Evolutionary conservation across 2,329 filamentous ascomycete genomes (phyloP).

Genomic region (Incumbomyces delicatus): DNA sequence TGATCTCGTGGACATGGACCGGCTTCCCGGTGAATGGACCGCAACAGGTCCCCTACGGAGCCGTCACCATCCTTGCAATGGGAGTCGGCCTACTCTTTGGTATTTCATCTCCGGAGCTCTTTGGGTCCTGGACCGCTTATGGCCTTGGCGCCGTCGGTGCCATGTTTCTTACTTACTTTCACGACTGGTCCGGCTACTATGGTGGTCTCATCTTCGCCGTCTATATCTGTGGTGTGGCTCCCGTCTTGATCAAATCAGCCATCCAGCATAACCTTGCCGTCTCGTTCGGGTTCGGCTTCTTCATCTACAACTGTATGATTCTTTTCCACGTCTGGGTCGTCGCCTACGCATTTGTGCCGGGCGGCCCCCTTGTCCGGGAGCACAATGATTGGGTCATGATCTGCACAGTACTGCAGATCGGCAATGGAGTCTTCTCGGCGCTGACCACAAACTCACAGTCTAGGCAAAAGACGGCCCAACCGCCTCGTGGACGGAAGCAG

Average conservation of each 20-base stretch:
- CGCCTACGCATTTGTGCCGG: conserved; percentile 94
- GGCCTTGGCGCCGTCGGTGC: conserved; percentile 71
- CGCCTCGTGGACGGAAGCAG: conserved; percentile 36
- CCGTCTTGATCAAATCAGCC: conserved; percentile 65
- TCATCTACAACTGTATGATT: conserved; percentile 86
- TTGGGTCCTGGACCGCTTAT: conserved; percentile 70
- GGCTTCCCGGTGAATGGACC: conserved; percentile 87
- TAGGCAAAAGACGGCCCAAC: conserved; percentile 25
- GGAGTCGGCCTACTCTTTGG: conserved; percentile 67
- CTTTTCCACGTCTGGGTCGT: conserved; percentile 99
- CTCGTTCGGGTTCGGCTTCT: conserved; percentile 80
- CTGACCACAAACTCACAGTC: conserved; percentile 42
- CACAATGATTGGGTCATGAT: conserved; percentile 94
- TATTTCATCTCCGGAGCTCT: conserved; percentile 59
- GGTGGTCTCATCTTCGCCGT: conserved; percentile 65
- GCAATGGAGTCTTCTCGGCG: conserved; percentile 68
- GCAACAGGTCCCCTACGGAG: conserved; percentile 79
- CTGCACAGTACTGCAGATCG: conserved; percentile 72
- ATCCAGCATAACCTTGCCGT: conserved; percentile 65
- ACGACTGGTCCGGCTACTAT: conserved; percentile 82
- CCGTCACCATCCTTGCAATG: conserved; percentile 79
- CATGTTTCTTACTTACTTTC: conserved; percentile 62
- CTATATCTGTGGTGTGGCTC: conserved; percentile 72
- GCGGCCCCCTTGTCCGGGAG: conserved; percentile 82
- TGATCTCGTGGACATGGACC: conserved; percentile 98